These are phyloP conservation scores for Entonaema liquescens DNA, from an alignment of 495 filamentous ascomycete species.

Conservation along the genomic window DNA sequence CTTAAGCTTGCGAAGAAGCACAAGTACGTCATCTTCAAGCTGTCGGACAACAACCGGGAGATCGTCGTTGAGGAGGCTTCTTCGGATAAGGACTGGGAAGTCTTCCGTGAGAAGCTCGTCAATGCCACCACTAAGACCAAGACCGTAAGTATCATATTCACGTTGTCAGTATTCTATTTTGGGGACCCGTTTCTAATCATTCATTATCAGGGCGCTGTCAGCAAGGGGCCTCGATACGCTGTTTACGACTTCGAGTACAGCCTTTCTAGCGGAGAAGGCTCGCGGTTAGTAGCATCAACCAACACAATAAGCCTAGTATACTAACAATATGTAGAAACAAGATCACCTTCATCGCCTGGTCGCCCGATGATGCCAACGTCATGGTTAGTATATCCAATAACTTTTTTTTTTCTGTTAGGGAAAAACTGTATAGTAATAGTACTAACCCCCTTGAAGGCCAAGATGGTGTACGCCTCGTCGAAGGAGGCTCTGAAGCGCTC, in stretches of 20 bases:
- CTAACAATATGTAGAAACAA: constrained; percentile 73
- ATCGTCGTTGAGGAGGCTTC: constrained; percentile 82
- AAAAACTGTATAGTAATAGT: not conserved
- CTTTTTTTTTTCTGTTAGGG: too few relatives aligned
- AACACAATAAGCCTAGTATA: not conserved
- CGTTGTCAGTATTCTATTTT: not conserved
- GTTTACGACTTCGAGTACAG: constrained; percentile 92
- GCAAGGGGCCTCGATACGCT: constrained; percentile 88
- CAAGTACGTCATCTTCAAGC: constrained; percentile 98
- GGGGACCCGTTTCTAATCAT: constrained; percentile 23
- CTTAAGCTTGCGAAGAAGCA: constrained; percentile 87
- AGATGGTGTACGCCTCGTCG: constrained; percentile 97
- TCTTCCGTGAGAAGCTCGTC: constrained; percentile 81
- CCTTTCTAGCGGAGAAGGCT: constrained; percentile 80
- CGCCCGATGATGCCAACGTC: constrained; percentile 81
- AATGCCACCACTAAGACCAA: constrained; percentile 63
- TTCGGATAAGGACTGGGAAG: constrained; percentile 70
- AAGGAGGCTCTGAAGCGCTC: constrained; percentile 91
- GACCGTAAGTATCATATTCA: constrained; percentile 43
- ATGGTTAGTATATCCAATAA: constrained; percentile 66
- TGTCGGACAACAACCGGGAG: constrained; percentile 89
- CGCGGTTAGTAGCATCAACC: constrained; percentile 63
- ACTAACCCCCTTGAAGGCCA: constrained; percentile 62
- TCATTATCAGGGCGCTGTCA: constrained; percentile 58
- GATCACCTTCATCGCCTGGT: constrained; percentile 95